Base-by-base conservation (phyloP, 306 rosid species). In the Gastrolobium villosum region DNA sequence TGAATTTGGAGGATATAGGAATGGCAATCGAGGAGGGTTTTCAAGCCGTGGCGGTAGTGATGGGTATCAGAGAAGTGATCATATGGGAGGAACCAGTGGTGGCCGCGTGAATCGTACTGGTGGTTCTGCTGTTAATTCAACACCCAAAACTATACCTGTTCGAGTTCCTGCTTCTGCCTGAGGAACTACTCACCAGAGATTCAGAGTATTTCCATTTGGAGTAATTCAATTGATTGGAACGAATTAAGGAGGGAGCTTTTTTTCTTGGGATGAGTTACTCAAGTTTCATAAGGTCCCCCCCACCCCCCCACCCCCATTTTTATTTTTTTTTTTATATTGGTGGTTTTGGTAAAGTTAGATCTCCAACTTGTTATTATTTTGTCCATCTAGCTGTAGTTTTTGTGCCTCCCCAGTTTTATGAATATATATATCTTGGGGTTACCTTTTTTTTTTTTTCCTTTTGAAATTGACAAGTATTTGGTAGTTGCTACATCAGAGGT, bases 151-250 rank as follows among this genome's bases (percentile, higher is more conserved):
- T 52, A 63, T 88, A 15, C 66, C 82, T 39, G 85, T 71, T 35
- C 86, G 65, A 45, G 94, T 91, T 57, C 78, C 94, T 55, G 94
- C 96, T 10, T 44, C 96, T 45, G 97, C 94, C 55, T 90, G 89
- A 91, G 74, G 72, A 63, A 28, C 37, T 72, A 31, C 45, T 4
- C 36, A 9, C 46, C 32, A 10, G 66, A 52, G 57, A 81, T 76
- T 37, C 49, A 2, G 34, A 75, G 72, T 74, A 70, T 76, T 70
- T 39, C 67, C 74, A 31, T 85, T 77, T 52, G 74, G 31, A 75
- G 68, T 56, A 69, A 31, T 78, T 75, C 57, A 82, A 81, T 79
- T 67, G 67, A 56, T 76, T 61, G 72, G 54, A 57, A 61, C 74
- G 77, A 78, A 78, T 82, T 74, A 28, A 65, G 83, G 52, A 53